A percentile compares a stretch with the other conserved stretches of the same genome.
These are phyloP conservation scores for Flaveria sonorensis DNA, from an alignment of 129 eudicot species.

Conservation along the genomic window DNA sequence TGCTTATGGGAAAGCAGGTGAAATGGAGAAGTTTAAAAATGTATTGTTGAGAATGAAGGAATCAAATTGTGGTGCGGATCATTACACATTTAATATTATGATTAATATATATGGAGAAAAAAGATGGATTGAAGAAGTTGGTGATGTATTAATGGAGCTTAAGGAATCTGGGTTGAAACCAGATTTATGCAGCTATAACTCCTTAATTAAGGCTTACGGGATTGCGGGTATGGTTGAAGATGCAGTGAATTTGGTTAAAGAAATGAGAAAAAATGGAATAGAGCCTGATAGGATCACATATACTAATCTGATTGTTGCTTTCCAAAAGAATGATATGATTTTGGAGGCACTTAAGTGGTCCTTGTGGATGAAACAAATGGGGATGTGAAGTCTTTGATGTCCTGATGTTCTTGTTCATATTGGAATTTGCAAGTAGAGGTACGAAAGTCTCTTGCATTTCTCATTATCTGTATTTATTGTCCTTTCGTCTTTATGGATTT, in stretches of 20 bases:
- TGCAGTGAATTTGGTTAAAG: constrained; percentile 72
- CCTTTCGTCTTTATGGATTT: background rate
- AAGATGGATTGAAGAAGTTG: constrained; percentile 89
- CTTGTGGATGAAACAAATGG: constrained; percentile 95
- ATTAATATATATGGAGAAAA: constrained; percentile 86
- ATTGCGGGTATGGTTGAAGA: constrained; percentile 97
- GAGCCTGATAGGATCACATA: constrained; percentile 76
- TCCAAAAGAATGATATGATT: constrained; percentile 75
- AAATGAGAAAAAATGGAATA: constrained; percentile 76
- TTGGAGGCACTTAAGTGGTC: constrained; percentile 97
- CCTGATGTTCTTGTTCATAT: constrained; percentile 4
- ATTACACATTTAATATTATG: constrained; percentile 74
- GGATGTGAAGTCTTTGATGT: constrained; percentile 42
- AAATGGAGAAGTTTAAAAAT: constrained; percentile 77
- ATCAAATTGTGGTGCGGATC: constrained; percentile 52
- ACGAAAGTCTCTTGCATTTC: constrained; percentile 6
- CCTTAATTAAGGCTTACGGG: constrained; percentile 93
- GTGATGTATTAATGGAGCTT: constrained; percentile 60
- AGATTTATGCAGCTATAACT: constrained; percentile 88
- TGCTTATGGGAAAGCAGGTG: constrained; percentile 86
- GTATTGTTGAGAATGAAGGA: constrained; percentile 84
- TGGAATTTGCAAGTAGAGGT: constrained; percentile 12
- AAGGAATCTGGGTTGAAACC: constrained; percentile 69
- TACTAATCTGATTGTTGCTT: constrained; percentile 59
- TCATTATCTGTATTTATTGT: background rate